Evolutionary conservation across 139 green algal genomes (phyloP).

Genomic region (Coccomyxa sp.): DNA sequence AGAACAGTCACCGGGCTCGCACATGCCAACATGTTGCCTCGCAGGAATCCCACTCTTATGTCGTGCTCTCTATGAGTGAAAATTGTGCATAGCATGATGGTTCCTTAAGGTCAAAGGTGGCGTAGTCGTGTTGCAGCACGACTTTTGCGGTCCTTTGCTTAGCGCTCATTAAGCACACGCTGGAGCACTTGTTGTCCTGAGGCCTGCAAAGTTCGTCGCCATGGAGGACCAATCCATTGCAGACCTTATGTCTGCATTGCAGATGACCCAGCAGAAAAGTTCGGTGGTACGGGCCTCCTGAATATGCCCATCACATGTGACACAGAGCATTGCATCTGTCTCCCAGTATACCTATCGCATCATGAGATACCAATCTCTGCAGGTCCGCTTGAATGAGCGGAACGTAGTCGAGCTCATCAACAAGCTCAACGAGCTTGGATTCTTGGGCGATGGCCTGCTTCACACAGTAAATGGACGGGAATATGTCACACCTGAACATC

Average conservation of each 20-base stretch:
- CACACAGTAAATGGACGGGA: conserved; percentile 82
- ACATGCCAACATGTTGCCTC: too few species aligned
- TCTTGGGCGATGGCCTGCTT: conserved; percentile 75
- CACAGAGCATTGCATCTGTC: neutral
- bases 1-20: too few species aligned
- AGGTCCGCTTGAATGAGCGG: conserved; percentile 70
- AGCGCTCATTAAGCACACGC: too few species aligned
- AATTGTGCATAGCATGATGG: too few species aligned
- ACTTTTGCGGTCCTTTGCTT: too few species aligned
- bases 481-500: conserved; percentile 72
- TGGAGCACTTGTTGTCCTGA: too few species aligned
- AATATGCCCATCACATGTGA: neutral
- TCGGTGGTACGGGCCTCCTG: conserved; percentile 32
- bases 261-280: conserved; percentile 65
- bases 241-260: conserved; percentile 57
- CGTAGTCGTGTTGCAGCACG: too few species aligned
- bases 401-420: conserved; percentile 88
- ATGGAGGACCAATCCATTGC: conserved; percentile 55
- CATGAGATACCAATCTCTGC: neutral
- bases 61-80: too few species aligned
- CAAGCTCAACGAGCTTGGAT: conserved; percentile 72
- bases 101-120: too few species aligned
- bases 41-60: too few species aligned
- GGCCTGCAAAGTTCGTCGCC: too few species aligned
- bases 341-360: neutral